These are phyloP conservation scores for Pyrenopolyporus hunteri DNA, from an alignment of 495 filamentous ascomycete species.

Conservation along the genomic window DNA sequence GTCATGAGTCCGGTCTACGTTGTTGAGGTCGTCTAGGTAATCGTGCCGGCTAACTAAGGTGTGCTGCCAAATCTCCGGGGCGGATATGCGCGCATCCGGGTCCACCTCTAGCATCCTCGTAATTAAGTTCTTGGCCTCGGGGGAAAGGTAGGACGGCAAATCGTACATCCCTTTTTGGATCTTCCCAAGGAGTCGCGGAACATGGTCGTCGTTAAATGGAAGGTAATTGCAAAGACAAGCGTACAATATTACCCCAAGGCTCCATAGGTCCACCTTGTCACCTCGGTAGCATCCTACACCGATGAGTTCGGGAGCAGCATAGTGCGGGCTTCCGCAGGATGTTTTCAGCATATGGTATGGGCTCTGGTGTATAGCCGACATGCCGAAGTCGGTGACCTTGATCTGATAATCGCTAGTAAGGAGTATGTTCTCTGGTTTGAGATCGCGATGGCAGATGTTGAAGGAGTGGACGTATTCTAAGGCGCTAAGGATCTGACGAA, in stretches of 20 bases:
- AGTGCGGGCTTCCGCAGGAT: conserved; percentile 95
- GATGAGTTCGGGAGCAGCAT: conserved; percentile 91
- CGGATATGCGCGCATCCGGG: conserved; percentile 75
- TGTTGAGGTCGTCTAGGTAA: conserved; percentile 61
- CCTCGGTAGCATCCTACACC: conserved; percentile 75
- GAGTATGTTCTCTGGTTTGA: conserved; percentile 98
- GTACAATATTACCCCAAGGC: conserved; percentile 88
- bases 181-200: conserved; percentile 63
- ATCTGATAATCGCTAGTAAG: conserved; percentile 72
- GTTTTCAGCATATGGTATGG: conserved; percentile 75
- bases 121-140: conserved; percentile 81
- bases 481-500: conserved; percentile 91
- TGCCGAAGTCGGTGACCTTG: conserved; percentile 96
- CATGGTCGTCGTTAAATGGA: conserved; percentile 75
- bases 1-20: conserved; percentile 32
- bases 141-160: conserved; percentile 70
- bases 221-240: conserved; percentile 78
- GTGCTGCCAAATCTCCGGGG: conserved; percentile 82
- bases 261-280: conserved; percentile 89
- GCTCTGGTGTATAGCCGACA: conserved; percentile 89
- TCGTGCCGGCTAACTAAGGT: conserved; percentile 83
- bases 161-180: conserved; percentile 73
- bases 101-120: conserved; percentile 72
- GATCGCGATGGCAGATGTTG: conserved; percentile 92
- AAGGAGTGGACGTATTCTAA: conserved; percentile 91